Base-by-base conservation (phyloP, 2,329 filamentous ascomycete genomes). In the Penicillium sclerotigenum region DNA sequence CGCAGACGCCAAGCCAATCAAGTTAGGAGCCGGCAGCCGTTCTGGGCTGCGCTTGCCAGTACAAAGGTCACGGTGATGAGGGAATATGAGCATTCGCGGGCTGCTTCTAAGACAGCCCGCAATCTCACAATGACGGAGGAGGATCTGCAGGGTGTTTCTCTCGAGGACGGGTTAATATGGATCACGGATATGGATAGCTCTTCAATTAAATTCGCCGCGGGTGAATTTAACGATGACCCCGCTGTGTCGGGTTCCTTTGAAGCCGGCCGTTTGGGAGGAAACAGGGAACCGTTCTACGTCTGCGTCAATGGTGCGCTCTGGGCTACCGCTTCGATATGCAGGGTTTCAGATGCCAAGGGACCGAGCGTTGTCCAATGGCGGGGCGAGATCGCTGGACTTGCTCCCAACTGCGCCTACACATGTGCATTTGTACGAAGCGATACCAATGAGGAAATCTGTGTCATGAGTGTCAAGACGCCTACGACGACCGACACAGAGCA, bases 61-160 rank as follows among this genome's bases (percentile, higher is more conserved):
- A 96, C 92, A 70, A 97, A 97, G 81, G 92, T 97, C 71, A 93
- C 94, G 66, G 91, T 96, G 76, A 87, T 95, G 70, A 94, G 96
- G 77, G 92, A 91, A 75, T 90, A 90, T 66, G 88, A 91, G 75
- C 84, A 95, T 71, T 93, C 89, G 75, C 78, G 83, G 63, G 74
- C 72, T 51, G 62, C 72, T 45, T 74, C 71, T 10, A 74, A 73
- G 64, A 73, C 71, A 24, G 65, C 70, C 38, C 69, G 72, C 52
- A 70, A 71, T 55, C 64, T 73, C 55, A 71, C 71, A 34, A 71
- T 75, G 65, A 73, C 74, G 16, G 75, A 77, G 59, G 71, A 75
- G 42, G 75, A 77, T 64, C 64, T 76, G 33, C 74, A 77, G 52
- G 72, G 72, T 18, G 64, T 71, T 64, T 71, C 72, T 49, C 65